Base-by-base conservation (phyloP, 495 filamentous ascomycete genomes). In the Aspergillus kassunensis region DNA sequence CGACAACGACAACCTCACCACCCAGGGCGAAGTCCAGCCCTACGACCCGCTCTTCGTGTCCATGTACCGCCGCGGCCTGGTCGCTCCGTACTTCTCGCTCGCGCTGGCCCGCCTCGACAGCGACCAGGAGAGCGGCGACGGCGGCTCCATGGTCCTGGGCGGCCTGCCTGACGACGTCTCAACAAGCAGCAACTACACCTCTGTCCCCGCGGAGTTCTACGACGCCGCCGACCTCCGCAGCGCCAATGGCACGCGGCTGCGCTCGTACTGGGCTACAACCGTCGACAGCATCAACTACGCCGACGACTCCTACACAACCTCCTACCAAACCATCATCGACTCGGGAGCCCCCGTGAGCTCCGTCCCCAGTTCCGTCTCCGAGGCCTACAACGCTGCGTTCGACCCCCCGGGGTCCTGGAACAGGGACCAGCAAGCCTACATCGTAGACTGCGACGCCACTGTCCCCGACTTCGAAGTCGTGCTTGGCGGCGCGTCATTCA, bases 331-430 rank as follows among this genome's bases (percentile, higher is more conserved):
- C 0, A 82, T 85, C 57, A 75, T 89, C 49, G 88, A 91, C 67
- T 80, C 85, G 0, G 88, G 87, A 27, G 88, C 87, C 5, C 79
- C 81, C 0, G 78, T 80, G 54, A 78, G 80, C 19, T 81, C 85
- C 35, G 72, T 83, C 9, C 82, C 84, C 4, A 47, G 69, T 0
- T 65, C 45, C 1, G 77, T 90, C 49, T 83, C 83, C 1, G 65
- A 73, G 13, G 70, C 70, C 0, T 59, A 90, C 29, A 84, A 88
- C 60, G 73, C 76, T 18, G 58, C 80, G 0, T 80, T 91, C 33
- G 70, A 74, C 13, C 84, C 82, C 7, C 76, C 82, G 1, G 65
- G 63, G 1, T 54, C 53, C 1, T 84, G 73, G 48, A 53, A 73
- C 42, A 56, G 62, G 25, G 46, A 58, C 27, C 71, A 72, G n/a